phyloP scores from a whole-genome alignment of 352 stramenopile species.

The Blastocystis sp. region DNA sequence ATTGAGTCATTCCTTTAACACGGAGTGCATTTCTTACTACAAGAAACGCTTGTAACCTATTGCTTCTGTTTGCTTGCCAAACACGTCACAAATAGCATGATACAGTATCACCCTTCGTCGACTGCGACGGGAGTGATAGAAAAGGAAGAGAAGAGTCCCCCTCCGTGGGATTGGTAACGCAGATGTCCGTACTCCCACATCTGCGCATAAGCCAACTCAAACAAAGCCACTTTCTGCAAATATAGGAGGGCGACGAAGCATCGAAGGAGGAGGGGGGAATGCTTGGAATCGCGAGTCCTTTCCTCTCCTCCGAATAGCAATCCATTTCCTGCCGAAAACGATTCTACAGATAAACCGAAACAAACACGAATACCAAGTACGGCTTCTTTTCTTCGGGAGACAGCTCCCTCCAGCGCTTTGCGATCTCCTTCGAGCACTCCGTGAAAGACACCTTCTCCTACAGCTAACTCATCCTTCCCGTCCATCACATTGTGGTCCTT shows the following conservation, averaged over 20 bases:
- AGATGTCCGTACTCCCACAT: not conserved
- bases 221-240: not conserved
- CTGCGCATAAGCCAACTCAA: not conserved
- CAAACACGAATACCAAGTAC: slow-evolving; percentile 15
- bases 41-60: not conserved
- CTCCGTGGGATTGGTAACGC: not conserved
- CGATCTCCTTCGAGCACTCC: slow-evolving; percentile 59
- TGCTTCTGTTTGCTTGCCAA: not conserved
- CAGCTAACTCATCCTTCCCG: not conserved
- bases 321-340: slow-evolving; percentile 67
- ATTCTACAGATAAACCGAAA: slow-evolving; percentile 40
- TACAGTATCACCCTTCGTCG: not conserved
- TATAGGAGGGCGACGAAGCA: not conserved
- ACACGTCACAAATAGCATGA: not conserved
- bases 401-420: slow-evolving; percentile 28
- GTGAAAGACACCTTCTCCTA: slow-evolving; percentile 51
- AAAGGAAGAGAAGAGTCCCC: not conserved
- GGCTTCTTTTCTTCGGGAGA: slow-evolving; percentile 50
- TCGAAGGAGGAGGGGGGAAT: not conserved
- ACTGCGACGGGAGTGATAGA: not conserved
- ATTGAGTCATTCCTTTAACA: slow-evolving; percentile 3
- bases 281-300: not conserved
- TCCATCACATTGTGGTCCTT: not conserved
- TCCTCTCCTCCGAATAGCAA: slow-evolving; percentile 4
- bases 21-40: slow-evolving; percentile 21